Conservation (phyloP, 805 yeast genomes). For the Limtongozyma cylindracea region DNA sequence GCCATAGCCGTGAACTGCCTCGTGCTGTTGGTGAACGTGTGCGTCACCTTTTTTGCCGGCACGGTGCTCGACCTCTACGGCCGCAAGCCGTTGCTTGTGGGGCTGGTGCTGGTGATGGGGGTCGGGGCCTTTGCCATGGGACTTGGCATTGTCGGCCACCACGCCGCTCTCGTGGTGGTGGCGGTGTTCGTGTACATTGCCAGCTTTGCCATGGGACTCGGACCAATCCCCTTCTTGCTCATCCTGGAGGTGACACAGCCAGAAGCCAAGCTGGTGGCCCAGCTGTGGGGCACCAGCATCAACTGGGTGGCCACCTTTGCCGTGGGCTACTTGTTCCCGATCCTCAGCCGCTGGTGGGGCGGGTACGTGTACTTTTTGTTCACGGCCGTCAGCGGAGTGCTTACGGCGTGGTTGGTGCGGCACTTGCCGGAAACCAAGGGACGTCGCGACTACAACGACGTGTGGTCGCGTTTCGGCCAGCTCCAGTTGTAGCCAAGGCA, state of each 20-base stretch:
- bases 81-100: slow-evolving; percentile 42
- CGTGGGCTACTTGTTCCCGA: slow-evolving; percentile 64
- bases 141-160: slow-evolving; percentile 26
- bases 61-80: slow-evolving; percentile 54
- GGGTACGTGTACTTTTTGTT: slow-evolving; percentile 61
- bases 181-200: slow-evolving; percentile 56
- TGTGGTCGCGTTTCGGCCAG: too few species aligned
- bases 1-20: slow-evolving; percentile 52
- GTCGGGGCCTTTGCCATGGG: slow-evolving; percentile 37
- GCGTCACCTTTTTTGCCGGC: slow-evolving; percentile 54
- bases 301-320: slow-evolving; percentile 82
- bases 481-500: too few species aligned
- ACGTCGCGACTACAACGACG: slow-evolving; percentile 29
- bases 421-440: slow-evolving; percentile 64
- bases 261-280: slow-evolving; percentile 66
- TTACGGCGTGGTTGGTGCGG: slow-evolving; percentile 18
- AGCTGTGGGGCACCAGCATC: slow-evolving; percentile 74
- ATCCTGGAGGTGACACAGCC: slow-evolving; percentile 75
- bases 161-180: slow-evolving; percentile 23
- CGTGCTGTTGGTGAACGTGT: slow-evolving; percentile 50
- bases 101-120: slow-evolving; percentile 48
- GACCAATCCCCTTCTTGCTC: slow-evolving; percentile 84
- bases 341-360: slow-evolving; percentile 36
- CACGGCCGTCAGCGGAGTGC: slow-evolving; percentile 24
- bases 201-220: slow-evolving; percentile 76